Conservation (phyloP, 495 filamentous ascomycete genomes). For the Rostrohypoxylon terebratum region DNA sequence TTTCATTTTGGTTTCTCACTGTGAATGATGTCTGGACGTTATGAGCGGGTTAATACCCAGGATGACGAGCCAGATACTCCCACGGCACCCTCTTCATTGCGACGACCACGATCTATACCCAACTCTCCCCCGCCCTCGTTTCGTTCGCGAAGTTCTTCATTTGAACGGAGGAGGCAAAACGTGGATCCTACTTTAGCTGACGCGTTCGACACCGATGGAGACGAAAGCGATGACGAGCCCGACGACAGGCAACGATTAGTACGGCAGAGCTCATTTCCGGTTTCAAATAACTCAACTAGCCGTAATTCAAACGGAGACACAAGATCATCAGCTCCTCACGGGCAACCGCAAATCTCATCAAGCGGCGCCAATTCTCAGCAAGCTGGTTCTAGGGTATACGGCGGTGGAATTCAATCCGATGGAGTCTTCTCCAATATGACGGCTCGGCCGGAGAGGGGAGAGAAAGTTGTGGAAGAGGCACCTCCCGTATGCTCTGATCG, state of each 20-base stretch:
- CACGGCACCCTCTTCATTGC: conserved; percentile 46
- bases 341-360: conserved; percentile 39
- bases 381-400: conserved; percentile 63
- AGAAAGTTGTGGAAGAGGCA: conserved; percentile 84
- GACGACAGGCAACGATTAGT: conserved; percentile 90
- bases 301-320: conserved; percentile 28
- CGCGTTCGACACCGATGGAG: conserved; percentile 84
- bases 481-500: conserved; percentile 78
- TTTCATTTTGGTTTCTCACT: conserved; percentile 34
- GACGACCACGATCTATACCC: conserved; percentile 65
- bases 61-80: conserved; percentile 61
- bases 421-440: conserved; percentile 96
- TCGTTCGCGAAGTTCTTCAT: conserved; percentile 83
- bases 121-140: conserved; percentile 95
- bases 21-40: conserved; percentile 81
- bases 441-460: conserved; percentile 89
- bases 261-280: conserved; percentile 69
- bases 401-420: conserved; percentile 78
- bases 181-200: conserved; percentile 85
- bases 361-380: conserved; percentile 50
- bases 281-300: conserved; percentile 24
- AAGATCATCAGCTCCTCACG: conserved; percentile 25
- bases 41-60: conserved; percentile 73
- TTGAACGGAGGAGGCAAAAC: conserved; percentile 63
- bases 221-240: conserved; percentile 77